Evolutionary conservation across 805 yeast species (phyloP), one percentile per base, ranked within the genome.

Genomic region (Tetrapisispora nanseiensis): DNA sequence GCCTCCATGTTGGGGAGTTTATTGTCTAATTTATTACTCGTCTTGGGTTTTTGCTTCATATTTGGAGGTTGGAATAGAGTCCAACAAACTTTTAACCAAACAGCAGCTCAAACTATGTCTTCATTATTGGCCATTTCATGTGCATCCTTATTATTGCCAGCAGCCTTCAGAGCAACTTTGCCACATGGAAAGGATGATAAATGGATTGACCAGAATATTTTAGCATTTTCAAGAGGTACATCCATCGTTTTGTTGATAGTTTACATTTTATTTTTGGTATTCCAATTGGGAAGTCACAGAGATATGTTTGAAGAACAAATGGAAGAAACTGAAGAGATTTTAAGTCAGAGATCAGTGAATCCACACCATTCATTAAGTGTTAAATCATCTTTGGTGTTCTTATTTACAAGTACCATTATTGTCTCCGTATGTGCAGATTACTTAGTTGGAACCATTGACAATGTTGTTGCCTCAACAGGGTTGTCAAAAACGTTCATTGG

Each of bases 21-120:
- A 47, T 70, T 92, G 44, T 85, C 95, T 38, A 92, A 92, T 66
- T 67, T 89, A 54, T 68, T 92, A 46, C 71, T 92, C 42, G 98
- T 92, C 3, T 71, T 92, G 41, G 98, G 98, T n/a, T 83, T 95
- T 62, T 87, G 97, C 60, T 92, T 92, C 58, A 65, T 90, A 13
- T 87, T 84, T 33, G 98, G 98, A 43, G 98, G 98, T 15, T 74
- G 80, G 60, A 81, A 84, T 51, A 76, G 92, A 48, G 71, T 81
- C 29, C 92, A 84, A 61, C 97, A 92, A 63, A 73, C 73, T 1
- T 92, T 92, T 68, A 87, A 87, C 68, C 95, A 85, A 64, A 90
- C 97, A 1, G 97, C 89, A 7, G 98, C 98, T 4, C 97, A 92
- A 65, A 89, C 97, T 7, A 92, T 92, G 98, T 76, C 87, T 27